Conservation (phyloP, 2,329 filamentous ascomycete species). For the Orbilia oligospora region DNA sequence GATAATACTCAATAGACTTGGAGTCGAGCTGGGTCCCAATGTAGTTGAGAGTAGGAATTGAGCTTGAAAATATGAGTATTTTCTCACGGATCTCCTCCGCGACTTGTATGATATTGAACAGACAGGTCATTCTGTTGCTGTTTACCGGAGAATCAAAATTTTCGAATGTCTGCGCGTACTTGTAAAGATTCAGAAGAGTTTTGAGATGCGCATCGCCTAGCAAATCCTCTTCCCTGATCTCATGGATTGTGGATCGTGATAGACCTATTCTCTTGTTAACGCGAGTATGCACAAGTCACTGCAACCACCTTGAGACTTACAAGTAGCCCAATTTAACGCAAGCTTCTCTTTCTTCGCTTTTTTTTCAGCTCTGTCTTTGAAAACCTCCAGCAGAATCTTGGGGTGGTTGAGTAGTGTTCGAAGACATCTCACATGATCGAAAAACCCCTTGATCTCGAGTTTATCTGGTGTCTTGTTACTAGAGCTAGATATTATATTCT, state of each 20-base stretch:
- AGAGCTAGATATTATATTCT: not conserved
- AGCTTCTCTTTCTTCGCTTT: conserved; percentile 24
- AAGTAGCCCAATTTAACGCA: not conserved
- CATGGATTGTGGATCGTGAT: not conserved
- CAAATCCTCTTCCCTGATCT: conserved; percentile 31
- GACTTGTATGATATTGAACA: conserved; percentile 23
- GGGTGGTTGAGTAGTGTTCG: conserved; percentile 41
- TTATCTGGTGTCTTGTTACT: not conserved
- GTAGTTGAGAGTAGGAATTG: conserved; percentile 70
- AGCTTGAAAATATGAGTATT: conserved; percentile 84
- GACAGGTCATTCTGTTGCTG: conserved; percentile 35
- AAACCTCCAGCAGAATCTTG: conserved; percentile 28
- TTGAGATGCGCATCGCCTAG: conserved; percentile 30
- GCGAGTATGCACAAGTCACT: not conserved
- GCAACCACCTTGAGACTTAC: conserved; percentile 1
- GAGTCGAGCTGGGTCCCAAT: conserved; percentile 2
- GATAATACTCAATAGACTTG: conserved; percentile 67
- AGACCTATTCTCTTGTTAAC: not conserved
- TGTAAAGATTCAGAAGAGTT: conserved; percentile 12
- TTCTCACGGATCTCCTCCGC: conserved; percentile 68
- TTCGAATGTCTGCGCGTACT: not conserved
- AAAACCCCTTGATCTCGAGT: conserved; percentile 39
- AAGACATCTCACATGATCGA: conserved; percentile 44
- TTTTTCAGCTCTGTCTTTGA: conserved; percentile 20
- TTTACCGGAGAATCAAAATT: conserved; percentile 27